Base-by-base conservation (phyloP, 495 filamentous ascomycete species). In the Hyaloscypha bicolor region DNA sequence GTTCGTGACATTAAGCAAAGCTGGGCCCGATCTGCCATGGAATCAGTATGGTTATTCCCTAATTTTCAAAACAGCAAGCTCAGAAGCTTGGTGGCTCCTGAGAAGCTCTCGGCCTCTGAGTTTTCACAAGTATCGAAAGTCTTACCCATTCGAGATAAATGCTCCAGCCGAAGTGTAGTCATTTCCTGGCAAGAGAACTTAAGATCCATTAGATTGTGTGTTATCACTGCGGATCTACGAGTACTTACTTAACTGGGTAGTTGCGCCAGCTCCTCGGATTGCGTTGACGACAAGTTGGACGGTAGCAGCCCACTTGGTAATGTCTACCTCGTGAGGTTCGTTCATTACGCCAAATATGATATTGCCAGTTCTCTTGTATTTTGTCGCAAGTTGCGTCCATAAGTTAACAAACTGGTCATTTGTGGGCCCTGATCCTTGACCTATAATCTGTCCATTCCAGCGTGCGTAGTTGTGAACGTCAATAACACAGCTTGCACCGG, bases 301-400 rank as follows among this genome's bases (percentile, higher is more conserved):
- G 0, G 84, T 85, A 4, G 73, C 65, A 0, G 82, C 84, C 85
- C 85, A 88, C 0, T 55, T 67, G 30, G 19, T 53, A 30, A 67
- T 65, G 60, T 73, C 55, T 58, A 75, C 42, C 31, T 69, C 66
- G 62, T 86, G 85, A 5, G 87, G 85, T 72, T 90, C 87, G 72
- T 88, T 90, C 83, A 89, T 87, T 55, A 88, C 73, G 42, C 86
- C 86, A 74, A 89, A 88, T n/a, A 82, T 74, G 30, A 87, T 75
- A 16, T 81, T 83, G 5, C 76, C 58, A n/a, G 80, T 63, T 9
- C 37, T 59, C 22, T 77, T 79, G 67, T 88, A 89, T 60, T 85
- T 83, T 12, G 72, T 79, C 4, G 87, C 87, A 9, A 90, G 69
- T 71, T 86, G 81, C 5, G 69, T 72, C 87, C 87, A 48, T 9